Evolutionary conservation across 169 alveolate genomes (phyloP).

Genomic region (Cardiosporidium cionae): DNA sequence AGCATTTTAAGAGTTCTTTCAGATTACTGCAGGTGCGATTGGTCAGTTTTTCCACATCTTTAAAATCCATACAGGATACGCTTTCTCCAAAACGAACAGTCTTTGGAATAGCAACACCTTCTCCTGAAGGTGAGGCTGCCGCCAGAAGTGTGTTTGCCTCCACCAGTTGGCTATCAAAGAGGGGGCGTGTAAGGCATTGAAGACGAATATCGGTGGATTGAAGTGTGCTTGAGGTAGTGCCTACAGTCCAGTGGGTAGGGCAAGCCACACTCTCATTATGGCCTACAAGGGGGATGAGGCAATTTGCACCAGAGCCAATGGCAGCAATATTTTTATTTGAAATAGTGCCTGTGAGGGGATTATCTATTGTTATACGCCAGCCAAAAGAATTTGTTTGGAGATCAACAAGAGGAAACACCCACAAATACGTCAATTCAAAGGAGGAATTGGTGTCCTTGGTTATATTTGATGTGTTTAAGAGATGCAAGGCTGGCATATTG

Average conservation of each 20-base stretch:
- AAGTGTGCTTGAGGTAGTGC: too few relatives aligned
- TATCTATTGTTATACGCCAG: too few relatives aligned
- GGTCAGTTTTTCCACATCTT: conserved; percentile 25
- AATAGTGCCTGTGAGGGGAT: too few relatives aligned
- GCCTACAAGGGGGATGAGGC: background rate
- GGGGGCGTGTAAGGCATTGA: background rate
- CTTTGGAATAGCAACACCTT: background rate
- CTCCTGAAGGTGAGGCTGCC: background rate
- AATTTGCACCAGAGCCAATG: too few relatives aligned
- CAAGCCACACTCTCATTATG: background rate
- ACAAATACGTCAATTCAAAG: too few relatives aligned
- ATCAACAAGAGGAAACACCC: too few relatives aligned
- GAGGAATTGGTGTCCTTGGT: too few relatives aligned
- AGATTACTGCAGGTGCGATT: conserved; percentile 27
- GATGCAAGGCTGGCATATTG: too few relatives aligned
- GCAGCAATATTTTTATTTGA: too few relatives aligned
- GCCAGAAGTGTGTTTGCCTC: background rate
- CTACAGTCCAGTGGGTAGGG: background rate
- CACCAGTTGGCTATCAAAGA: background rate
- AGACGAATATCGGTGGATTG: background rate
- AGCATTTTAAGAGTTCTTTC: conserved; percentile 23
- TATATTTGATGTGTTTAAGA: too few relatives aligned
- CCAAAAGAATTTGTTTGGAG: too few relatives aligned
- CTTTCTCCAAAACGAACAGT: conserved; percentile 12
- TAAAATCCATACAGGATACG: conserved; percentile 23